Percentiles rank a stretch among this genome's conserved stretches.
Evolutionary conservation across 768 basidiomycete species (phyloP).

Genomic region (Xanthoconium purpureum): DNA sequence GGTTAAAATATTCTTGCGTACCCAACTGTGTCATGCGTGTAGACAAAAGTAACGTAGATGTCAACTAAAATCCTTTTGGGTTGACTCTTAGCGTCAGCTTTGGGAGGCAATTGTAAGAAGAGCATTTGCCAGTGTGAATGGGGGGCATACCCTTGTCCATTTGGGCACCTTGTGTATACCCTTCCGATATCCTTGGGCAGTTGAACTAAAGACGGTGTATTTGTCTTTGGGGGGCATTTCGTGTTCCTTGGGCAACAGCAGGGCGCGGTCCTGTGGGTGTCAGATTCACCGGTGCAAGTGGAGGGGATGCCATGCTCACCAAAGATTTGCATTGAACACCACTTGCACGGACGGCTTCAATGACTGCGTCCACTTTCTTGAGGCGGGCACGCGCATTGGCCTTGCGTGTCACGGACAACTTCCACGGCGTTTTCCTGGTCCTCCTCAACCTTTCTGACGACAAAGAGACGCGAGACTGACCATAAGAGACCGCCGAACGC

Average conservation of each 20-base stretch:
- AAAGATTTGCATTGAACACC: conserved; percentile 76
- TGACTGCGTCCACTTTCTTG: conserved; percentile 91
- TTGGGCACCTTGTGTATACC: conserved; percentile 98
- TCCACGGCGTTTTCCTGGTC: conserved; percentile 91
- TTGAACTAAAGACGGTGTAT: conserved; percentile 84
- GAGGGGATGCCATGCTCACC: conserved; percentile 44
- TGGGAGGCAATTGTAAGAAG: conserved; percentile 8
- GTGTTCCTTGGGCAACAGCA: conserved; percentile 86
- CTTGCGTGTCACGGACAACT: conserved; percentile 87
- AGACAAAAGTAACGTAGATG: conserved; percentile 12
- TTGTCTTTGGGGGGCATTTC: conserved; percentile 94
- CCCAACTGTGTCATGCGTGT: neutral
- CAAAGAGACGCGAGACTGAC: conserved; percentile 37
- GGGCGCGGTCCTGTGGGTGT: conserved; percentile 54
- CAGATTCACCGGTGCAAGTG: neutral
- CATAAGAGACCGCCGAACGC: conserved; percentile 80
- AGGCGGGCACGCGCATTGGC: conserved; percentile 86
- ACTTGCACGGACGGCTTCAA: conserved; percentile 79
- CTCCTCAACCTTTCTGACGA: neutral
- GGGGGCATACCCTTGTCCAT: conserved; percentile 76
- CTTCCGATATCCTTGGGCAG: conserved; percentile 77
- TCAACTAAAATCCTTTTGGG: conserved; percentile 88
- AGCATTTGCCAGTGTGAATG: neutral
- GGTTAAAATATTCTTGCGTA: neutral
- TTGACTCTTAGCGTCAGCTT: conserved; percentile 85